Conservation (phyloP, 2,329 filamentous ascomycete genomes). For the Fusarium sp. region DNA sequence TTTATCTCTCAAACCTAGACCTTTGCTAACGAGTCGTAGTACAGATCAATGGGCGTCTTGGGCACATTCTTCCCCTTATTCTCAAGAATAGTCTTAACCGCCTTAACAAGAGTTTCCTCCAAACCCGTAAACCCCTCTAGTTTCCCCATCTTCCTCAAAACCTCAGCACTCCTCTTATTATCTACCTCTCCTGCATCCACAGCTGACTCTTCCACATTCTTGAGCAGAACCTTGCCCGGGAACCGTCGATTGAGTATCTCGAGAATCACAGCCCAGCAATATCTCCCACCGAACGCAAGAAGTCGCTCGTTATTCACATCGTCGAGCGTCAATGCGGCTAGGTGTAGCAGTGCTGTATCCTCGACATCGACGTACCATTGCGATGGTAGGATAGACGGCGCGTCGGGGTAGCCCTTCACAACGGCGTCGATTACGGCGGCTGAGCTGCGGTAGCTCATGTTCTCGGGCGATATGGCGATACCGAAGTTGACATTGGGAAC, state of each 20-base stretch:
- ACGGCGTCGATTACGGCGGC: neutral
- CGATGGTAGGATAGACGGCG: neutral
- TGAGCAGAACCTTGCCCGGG: fast-evolving
- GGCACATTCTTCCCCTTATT: neutral
- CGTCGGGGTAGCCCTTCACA: neutral
- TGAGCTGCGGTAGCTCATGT: neutral
- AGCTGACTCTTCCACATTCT: neutral
- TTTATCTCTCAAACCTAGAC: neutral
- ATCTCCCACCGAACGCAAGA: neutral
- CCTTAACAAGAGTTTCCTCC: neutral
- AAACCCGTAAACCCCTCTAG: fast-evolving
- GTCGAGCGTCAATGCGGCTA: neutral
- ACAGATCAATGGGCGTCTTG: neutral
- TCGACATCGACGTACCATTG: neutral
- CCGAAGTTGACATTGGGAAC: neutral
- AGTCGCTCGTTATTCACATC: neutral
- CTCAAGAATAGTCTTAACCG: fast-evolving
- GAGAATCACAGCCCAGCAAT: neutral
- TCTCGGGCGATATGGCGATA: neutral
- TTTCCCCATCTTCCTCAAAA: neutral
- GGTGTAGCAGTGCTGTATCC: neutral
- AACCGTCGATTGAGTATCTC: neutral
- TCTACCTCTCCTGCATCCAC: neutral
- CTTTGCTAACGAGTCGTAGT: neutral
- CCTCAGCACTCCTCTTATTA: neutral